phyloP scores from a whole-genome alignment of 352 stramenopile species.

The Globisporangium spiculum region DNA sequence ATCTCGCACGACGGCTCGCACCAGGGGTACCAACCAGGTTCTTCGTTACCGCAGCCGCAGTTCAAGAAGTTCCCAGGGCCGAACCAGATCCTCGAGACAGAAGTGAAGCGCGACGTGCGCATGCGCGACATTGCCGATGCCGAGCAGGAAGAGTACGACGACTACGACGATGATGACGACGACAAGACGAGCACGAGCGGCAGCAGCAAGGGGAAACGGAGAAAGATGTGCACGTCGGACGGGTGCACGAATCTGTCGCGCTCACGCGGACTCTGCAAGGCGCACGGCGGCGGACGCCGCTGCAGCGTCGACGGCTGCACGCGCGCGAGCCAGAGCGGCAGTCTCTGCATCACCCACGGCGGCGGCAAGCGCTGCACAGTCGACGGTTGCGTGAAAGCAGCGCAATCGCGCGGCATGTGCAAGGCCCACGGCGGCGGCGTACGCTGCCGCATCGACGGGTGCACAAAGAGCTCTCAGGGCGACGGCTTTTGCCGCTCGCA shows the following conservation, averaged over 20 bases:
- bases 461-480: slow-evolving; percentile 77
- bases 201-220: slow-evolving; percentile 41
- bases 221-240: slow-evolving; percentile 80
- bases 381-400: slow-evolving; percentile 72
- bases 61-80: slow-evolving; percentile 17
- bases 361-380: slow-evolving; percentile 83
- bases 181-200: slow-evolving; percentile 21
- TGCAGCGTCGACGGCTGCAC: slow-evolving; percentile 81
- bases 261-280: slow-evolving; percentile 76
- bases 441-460: slow-evolving; percentile 81
- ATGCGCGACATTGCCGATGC: slow-evolving; percentile 10
- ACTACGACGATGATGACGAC: slow-evolving; percentile 21
- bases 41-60: neutral
- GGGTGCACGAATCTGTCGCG: slow-evolving; percentile 76
- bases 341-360: slow-evolving; percentile 79
- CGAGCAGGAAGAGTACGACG: slow-evolving; percentile 15
- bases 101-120: slow-evolving; percentile 15
- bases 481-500: slow-evolving; percentile 84
- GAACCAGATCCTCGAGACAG: slow-evolving; percentile 9
- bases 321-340: slow-evolving; percentile 75
- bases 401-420: slow-evolving; percentile 80
- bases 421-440: slow-evolving; percentile 81
- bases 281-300: slow-evolving; percentile 65
- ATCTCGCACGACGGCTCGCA: slow-evolving; percentile 57
- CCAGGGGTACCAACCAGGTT: neutral